Evolutionary conservation across 2,329 filamentous ascomycete species (phyloP), one percentile per base, ranked within the genome.

Genomic region (Ophidiomyces ophidiicola): DNA sequence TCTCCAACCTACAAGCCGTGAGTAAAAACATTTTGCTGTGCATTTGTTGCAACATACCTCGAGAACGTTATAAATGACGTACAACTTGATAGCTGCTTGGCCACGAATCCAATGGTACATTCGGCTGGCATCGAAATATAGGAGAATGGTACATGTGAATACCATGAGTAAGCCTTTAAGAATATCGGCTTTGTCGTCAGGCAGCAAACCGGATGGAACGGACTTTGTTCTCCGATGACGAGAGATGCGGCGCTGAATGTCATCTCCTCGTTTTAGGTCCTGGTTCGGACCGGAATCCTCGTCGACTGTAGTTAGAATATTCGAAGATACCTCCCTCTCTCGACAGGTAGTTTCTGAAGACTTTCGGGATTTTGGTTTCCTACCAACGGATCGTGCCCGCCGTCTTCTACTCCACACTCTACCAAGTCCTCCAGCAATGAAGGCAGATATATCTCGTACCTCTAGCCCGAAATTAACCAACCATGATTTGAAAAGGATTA

Each of bases 31-130:
- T 31, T 26, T 20, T 32, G 28, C 5, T 30, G 14, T 7, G 6
- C 11, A 15, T 10, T 32, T 11, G 12, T 8, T 25, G 12, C 19
- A 15, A 12, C 32, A 6, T 54, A 78, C 77, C 62, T 98, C 90
- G 4, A 98, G 74, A 23, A 94, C 83, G 54, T 98, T 98, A 68
- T 94, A 98, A 40, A 98, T 96, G 43, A 98, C 90, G 58, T 98
- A 98, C 7, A 98, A 72, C 57, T 98, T 98, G 64, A 98, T 94
- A 5, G 88, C 87, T 1, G 87, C 88, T 59, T 98, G 90, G 0
- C 86, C 90, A 32, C 88, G 80, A 51, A 98, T 94, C 52, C 87
- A 87, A 59, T 98, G 90, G 55, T 98, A 98, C 84, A 96, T 94
- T 36, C 87, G 77, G 55, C 87, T 94, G 4, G 90, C 90, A 57